Evolutionary conservation across 305 asterid genomes (phyloP).

Genomic region (Solanum hybrid): DNA sequence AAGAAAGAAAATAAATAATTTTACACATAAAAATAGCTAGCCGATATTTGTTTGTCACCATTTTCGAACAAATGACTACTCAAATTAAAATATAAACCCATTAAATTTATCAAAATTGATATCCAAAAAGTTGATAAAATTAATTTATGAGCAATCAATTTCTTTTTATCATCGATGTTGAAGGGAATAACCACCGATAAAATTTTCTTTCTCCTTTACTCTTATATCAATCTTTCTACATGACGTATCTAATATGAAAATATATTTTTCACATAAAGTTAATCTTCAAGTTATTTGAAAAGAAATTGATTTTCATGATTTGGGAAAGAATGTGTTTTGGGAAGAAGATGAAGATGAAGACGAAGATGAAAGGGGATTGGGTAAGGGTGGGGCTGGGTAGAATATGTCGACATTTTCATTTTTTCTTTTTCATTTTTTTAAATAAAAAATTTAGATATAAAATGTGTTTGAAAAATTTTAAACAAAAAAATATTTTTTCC

Average conservation of each 20-base stretch:
- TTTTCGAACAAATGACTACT: not conserved
- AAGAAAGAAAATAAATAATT: not conserved
- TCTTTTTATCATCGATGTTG: too few relatives aligned
- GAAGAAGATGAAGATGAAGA: not conserved
- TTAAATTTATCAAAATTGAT: not conserved
- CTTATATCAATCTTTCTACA: not conserved
- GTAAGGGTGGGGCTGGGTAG: not conserved
- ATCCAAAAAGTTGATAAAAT: not conserved
- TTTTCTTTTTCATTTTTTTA: too few relatives aligned
- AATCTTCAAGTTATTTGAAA: not conserved
- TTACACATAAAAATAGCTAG: not conserved
- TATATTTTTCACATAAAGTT: not conserved
- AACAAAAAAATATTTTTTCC: too few relatives aligned
- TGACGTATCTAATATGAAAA: not conserved
- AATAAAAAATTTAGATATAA: not conserved
- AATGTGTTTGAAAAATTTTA: not conserved
- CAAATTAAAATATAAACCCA: not conserved
- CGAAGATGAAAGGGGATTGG: not conserved
- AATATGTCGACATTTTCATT: not conserved
- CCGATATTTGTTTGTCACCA: not conserved
- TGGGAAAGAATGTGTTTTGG: not conserved
- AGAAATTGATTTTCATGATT: not conserved
- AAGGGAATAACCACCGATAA: not conserved
- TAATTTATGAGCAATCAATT: too few relatives aligned
- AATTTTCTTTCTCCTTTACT: not conserved